These are phyloP conservation scores for Amaranthus palmeri DNA, from an alignment of 148 eudicot genomes.

Conservation along the genomic window DNA sequence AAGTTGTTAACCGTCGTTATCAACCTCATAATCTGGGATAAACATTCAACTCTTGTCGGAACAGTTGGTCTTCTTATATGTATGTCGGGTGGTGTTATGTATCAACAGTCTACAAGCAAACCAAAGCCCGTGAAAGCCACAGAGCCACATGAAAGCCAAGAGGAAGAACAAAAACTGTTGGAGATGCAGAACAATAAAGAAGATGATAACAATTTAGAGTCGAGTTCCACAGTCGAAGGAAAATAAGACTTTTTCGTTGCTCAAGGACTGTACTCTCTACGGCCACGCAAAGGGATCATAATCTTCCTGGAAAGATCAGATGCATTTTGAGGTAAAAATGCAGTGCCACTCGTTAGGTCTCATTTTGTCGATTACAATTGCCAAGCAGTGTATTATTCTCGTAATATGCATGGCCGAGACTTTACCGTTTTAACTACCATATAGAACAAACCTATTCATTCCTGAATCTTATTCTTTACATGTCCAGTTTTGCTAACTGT, in stretches of 20 bases:
- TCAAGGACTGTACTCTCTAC: not conserved
- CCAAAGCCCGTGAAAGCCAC: constrained; percentile 46
- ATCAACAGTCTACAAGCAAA: constrained; percentile 70
- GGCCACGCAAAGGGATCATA: not conserved
- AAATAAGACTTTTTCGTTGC: not conserved
- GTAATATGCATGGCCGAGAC: not conserved
- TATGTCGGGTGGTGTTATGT: constrained; percentile 86
- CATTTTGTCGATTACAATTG: too few species aligned
- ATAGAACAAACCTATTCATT: not conserved
- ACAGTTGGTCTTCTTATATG: constrained; percentile 88
- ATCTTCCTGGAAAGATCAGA: not conserved
- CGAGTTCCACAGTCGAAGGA: constrained; percentile 16
- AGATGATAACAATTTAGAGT: constrained; percentile 25
- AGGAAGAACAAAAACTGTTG: constrained; percentile 67
- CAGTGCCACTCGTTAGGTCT: too few species aligned
- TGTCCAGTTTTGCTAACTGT: not conserved
- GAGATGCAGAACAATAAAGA: constrained; percentile 57
- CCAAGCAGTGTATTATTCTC: not conserved
- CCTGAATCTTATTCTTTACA: constrained; percentile 4
- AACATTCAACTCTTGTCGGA: constrained; percentile 80
- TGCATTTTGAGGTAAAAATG: too few species aligned
- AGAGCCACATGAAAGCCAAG: constrained; percentile 40
- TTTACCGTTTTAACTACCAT: constrained; percentile 1
- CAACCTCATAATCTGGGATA: constrained; percentile 85
- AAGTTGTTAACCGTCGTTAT: constrained; percentile 85